Evolutionary conservation across 75 land plant species (phyloP).

Genomic region (Isoetes taiwanensis): DNA sequence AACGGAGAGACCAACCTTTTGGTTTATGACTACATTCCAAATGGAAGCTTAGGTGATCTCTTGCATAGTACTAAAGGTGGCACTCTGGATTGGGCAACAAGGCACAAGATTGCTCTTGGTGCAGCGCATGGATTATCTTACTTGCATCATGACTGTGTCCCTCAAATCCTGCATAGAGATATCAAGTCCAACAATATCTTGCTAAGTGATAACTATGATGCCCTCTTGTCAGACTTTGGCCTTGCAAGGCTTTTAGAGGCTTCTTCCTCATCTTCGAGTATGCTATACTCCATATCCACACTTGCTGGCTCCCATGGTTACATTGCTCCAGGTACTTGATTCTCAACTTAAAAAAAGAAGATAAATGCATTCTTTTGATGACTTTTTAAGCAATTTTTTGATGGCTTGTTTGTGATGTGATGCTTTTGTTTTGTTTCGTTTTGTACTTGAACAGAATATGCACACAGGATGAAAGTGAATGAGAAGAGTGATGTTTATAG

Average conservation of each 20-base stretch:
- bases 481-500: conserved; percentile 82
- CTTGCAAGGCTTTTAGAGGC: conserved; percentile 33
- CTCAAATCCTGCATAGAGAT: conserved; percentile 50
- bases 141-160: conserved; percentile 48
- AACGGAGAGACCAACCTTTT: conserved; percentile 43
- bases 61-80: conserved; percentile 23
- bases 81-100: conserved; percentile 18
- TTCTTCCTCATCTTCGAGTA: no score
- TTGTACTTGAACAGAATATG: conserved; percentile 16
- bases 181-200: conserved; percentile 63
- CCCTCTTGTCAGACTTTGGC: conserved; percentile 57
- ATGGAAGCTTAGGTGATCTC: conserved; percentile 59
- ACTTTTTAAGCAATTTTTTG: no score
- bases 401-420: background rate
- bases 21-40: conserved; percentile 70
- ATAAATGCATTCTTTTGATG: no score
- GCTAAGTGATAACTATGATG: conserved; percentile 33
- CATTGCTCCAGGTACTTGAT: conserved; percentile 52
- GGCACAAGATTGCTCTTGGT: conserved; percentile 41
- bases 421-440: background rate
- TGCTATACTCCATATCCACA: conserved; percentile 20
- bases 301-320: conserved; percentile 54
- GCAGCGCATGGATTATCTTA: conserved; percentile 50
- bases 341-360: no score
- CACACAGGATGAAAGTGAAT: conserved; percentile 11